phyloP scores from a whole-genome alignment of 352 stramenopile genomes.

The Pythium grandisporangium region DNA sequence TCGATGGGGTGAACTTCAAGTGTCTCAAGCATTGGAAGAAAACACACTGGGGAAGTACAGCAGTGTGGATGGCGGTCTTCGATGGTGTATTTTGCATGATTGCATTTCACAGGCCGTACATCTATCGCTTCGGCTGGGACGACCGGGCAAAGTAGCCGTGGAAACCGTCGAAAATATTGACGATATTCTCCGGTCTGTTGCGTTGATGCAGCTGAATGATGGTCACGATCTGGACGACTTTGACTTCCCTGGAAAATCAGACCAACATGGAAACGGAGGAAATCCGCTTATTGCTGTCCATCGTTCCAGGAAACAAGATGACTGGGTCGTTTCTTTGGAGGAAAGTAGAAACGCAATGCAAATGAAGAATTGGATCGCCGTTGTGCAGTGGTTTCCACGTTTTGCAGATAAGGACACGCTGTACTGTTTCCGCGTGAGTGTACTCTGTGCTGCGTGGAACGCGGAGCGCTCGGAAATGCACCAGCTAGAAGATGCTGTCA shows the following conservation, averaged over 20 bases:
- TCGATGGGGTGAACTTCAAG: conserved; percentile 45
- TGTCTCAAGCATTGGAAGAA: conserved; percentile 67
- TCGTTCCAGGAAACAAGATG: conserved; percentile 11
- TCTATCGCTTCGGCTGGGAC: conserved; percentile 57
- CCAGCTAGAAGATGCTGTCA: conserved; percentile 66
- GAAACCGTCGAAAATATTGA: conserved; percentile 72
- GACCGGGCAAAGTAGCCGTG: conserved; percentile 48
- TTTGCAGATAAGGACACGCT: conserved; percentile 45
- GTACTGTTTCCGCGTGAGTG: conserved; percentile 51
- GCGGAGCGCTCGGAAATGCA: conserved; percentile 75
- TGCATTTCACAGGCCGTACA: conserved; percentile 66
- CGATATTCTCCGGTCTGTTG: conserved; percentile 60
- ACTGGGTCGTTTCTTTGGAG: conserved; percentile 56
- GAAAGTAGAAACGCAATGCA: conserved; percentile 42
- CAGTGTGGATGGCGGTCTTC: conserved; percentile 39
- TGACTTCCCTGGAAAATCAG: background rate
- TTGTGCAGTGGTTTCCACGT: conserved; percentile 51
- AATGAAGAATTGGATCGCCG: conserved; percentile 59
- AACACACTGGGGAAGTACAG: conserved; percentile 59
- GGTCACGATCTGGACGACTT: conserved; percentile 35
- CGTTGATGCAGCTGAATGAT: conserved; percentile 76
- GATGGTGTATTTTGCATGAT: conserved; percentile 66
- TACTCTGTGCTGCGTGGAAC: conserved; percentile 75
- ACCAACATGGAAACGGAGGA: background rate
- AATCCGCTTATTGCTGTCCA: background rate